phyloP scores from a whole-genome alignment of 352 stramenopile genomes.

The Thraustochytrium sp. region DNA sequence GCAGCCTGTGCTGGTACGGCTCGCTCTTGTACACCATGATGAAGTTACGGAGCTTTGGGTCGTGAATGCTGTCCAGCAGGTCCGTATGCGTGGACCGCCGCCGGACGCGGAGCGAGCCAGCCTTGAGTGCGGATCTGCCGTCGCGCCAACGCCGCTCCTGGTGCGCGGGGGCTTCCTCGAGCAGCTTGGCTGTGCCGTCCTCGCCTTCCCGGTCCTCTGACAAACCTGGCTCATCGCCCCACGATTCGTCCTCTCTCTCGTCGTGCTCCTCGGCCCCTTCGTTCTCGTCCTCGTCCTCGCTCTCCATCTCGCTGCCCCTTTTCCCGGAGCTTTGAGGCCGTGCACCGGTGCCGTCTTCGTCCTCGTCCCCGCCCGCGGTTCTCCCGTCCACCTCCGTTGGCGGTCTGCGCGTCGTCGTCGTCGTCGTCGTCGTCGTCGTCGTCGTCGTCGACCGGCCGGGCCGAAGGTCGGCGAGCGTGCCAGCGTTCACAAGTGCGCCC shows the following conservation, averaged over 20 bases:
- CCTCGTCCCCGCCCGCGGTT: no score
- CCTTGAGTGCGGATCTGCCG: neutral
- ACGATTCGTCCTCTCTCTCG: neutral
- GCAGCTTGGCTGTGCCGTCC: neutral
- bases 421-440: neutral
- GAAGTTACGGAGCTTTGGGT: neutral
- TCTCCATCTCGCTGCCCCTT: no score
- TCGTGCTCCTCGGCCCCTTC: no score
- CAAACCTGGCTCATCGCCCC: neutral
- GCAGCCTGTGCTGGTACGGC: neutral
- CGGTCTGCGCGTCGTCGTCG: neutral
- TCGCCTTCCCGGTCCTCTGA: neutral
- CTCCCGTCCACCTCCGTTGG: no score
- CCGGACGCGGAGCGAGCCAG: neutral
- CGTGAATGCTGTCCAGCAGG: neutral
- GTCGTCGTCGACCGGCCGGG: neutral
- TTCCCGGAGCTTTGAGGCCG: no score
- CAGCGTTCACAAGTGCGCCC: no score
- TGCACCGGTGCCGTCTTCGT: no score
- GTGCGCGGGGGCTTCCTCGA: neutral
- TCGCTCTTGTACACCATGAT: neutral
- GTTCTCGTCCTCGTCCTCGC: no score
- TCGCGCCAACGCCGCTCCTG: neutral
- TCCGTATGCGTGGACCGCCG: neutral
- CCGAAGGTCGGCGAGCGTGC: no score